A percentile compares a stretch with the other conserved stretches of the same genome.
These are phyloP conservation scores for Gnaphalium uliginosum DNA, from an alignment of 129 eudicot genomes.

Conservation along the genomic window DNA sequence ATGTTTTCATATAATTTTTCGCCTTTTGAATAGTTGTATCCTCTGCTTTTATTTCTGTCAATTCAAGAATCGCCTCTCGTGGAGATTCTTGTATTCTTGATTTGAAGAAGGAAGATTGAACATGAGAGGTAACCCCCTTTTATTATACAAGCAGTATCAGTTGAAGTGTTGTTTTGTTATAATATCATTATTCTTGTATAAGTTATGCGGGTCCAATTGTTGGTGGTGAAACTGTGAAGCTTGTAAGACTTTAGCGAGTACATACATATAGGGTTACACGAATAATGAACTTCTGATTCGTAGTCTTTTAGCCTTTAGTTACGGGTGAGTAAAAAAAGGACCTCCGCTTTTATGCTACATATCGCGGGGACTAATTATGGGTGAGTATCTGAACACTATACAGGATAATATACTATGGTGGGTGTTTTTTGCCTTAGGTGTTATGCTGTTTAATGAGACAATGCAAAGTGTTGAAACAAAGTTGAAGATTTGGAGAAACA, in stretches of 20 bases:
- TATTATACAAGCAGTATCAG: not conserved
- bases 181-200: not conserved
- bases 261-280: not conserved
- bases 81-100: not conserved
- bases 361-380: too few species aligned
- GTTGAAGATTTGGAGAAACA: not conserved
- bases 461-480: not conserved
- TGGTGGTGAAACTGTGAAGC: not conserved
- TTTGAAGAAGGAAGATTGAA: not conserved
- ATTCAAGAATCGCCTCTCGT: not conserved
- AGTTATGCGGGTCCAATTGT: not conserved
- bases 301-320: not conserved
- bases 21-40: not conserved
- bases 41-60: not conserved
- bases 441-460: not conserved
- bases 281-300: not conserved
- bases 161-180: not conserved
- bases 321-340: not conserved
- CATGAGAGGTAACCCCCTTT: slow-evolving; percentile 15
- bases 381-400: not conserved
- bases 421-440: not conserved
- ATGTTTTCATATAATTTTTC: not conserved
- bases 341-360: too few species aligned
- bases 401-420: not conserved
- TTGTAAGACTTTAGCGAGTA: not conserved